Evolutionary conservation across 1,284 basidiomycete species (phyloP).

Genomic region (Pterulicium gracile): DNA sequence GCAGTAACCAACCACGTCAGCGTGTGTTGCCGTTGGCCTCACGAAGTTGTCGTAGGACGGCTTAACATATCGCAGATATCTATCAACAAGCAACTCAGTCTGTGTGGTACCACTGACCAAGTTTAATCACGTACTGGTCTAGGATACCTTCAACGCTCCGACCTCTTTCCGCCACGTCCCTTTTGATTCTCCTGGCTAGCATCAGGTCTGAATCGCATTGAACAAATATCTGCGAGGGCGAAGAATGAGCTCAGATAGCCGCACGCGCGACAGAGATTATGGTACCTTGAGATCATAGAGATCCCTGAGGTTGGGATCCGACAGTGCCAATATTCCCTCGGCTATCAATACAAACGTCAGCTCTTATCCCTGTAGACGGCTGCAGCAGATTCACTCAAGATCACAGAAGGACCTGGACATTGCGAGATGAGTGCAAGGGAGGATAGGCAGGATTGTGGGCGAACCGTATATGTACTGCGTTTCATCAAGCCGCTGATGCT

Average conservation of each 20-base stretch:
- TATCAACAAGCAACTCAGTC: constrained; percentile 17
- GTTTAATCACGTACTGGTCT: constrained; percentile 62
- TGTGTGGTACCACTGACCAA: not conserved
- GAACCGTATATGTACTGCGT: constrained; percentile 93
- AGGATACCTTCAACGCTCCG: constrained; percentile 80
- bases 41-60: constrained; percentile 94
- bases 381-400: too few relatives aligned
- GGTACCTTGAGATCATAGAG: constrained; percentile 88
- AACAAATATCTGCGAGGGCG: constrained; percentile 52
- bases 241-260: constrained; percentile 1
- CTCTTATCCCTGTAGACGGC: constrained; percentile 1
- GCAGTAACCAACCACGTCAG: constrained; percentile 65
- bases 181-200: constrained; percentile 84
- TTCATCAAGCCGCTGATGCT: constrained; percentile 82
- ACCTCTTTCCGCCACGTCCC: constrained; percentile 85
- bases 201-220: constrained; percentile 95
- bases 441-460: constrained; percentile 81
- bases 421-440: not conserved
- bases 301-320: constrained; percentile 67
- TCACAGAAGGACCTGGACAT: not conserved
- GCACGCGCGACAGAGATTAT: constrained; percentile 11
- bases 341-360: constrained; percentile 26
- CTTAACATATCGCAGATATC: constrained; percentile 88
- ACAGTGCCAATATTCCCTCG: constrained; percentile 89
- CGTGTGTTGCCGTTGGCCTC: constrained; percentile 76